A percentile compares a stretch with the other conserved stretches of the same genome.
These are phyloP conservation scores for Chara braunii DNA, from an alignment of 139 green algal species.

Conservation along the genomic window DNA sequence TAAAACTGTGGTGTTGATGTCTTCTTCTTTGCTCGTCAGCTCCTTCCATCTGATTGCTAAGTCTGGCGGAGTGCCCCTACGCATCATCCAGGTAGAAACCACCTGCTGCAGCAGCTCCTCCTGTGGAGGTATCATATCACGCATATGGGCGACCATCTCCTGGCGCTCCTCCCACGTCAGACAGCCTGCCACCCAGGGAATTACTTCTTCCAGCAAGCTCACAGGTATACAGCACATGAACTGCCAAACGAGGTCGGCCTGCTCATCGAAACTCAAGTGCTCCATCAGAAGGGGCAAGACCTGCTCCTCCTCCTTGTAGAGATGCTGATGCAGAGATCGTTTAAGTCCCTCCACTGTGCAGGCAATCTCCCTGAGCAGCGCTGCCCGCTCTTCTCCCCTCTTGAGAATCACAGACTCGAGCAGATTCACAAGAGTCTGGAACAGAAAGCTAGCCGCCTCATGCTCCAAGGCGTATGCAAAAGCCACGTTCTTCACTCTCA, in stretches of 20 bases:
- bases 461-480: constrained; percentile 33
- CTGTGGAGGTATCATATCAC: constrained; percentile 5
- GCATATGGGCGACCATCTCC: constrained; percentile 35
- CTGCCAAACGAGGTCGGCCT: constrained; percentile 59
- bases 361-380: constrained; percentile 43
- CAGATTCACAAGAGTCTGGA: constrained; percentile 51
- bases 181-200: constrained; percentile 28
- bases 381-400: constrained; percentile 13
- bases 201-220: constrained; percentile 35
- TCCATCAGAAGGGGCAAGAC: constrained; percentile 83
- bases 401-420: not conserved
- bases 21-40: too few species aligned
- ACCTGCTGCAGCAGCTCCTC: constrained; percentile 33
- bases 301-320: constrained; percentile 93
- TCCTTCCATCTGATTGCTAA: too few species aligned
- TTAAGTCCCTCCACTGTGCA: constrained; percentile 54
- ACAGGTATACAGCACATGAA: constrained; percentile 94
- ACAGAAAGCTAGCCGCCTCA: constrained; percentile 61
- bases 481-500: constrained; percentile 34
- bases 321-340: constrained; percentile 80
- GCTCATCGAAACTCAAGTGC: constrained; percentile 73
- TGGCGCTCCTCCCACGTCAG: constrained; percentile 34
- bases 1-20: too few species aligned
- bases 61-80: too few species aligned
- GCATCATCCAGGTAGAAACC: too few species aligned